These are phyloP conservation scores for Bacidia rubella DNA, from an alignment of 495 filamentous ascomycete species.

Conservation along the genomic window DNA sequence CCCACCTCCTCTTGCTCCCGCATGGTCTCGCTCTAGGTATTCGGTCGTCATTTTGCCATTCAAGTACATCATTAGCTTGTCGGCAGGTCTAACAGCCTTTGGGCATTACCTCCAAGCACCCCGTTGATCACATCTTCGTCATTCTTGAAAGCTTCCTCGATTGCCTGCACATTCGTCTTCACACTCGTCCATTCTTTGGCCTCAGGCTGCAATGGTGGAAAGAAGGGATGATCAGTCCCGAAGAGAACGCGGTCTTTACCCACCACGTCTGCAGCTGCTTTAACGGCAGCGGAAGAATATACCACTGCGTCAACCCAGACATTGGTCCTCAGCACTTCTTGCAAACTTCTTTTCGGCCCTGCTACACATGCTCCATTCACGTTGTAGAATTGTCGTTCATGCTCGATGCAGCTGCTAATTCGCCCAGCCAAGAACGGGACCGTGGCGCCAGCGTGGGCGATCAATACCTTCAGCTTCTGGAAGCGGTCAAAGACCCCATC, in stretches of 20 bases:
- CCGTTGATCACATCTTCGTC: slow-evolving; percentile 34
- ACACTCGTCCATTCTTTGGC: slow-evolving; percentile 71
- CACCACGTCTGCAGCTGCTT: slow-evolving; percentile 53
- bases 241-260: slow-evolving; percentile 29
- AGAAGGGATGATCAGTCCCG: slow-evolving; percentile 73
- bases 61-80: neutral
- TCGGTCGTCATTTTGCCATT: too few relatives aligned
- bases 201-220: slow-evolving; percentile 56
- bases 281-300: slow-evolving; percentile 60
- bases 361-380: slow-evolving; percentile 27
- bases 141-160: slow-evolving; percentile 43
- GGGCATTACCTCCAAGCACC: slow-evolving; percentile 59
- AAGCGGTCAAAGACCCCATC: slow-evolving; percentile 75
- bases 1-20: too few relatives aligned
- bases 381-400: slow-evolving; percentile 59
- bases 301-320: slow-evolving; percentile 84
- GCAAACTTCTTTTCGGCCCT: slow-evolving; percentile 44
- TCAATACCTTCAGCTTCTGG: slow-evolving; percentile 51
- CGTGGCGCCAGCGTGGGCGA: slow-evolving; percentile 83
- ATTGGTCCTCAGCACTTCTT: slow-evolving; percentile 76
- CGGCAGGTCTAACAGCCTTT: slow-evolving; percentile 35
- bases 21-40: too few relatives aligned
- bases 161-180: slow-evolving; percentile 58
- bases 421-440: slow-evolving; percentile 80
- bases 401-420: slow-evolving; percentile 74